A percentile compares a stretch with the other conserved stretches of the same genome.
Evolutionary conservation across 495 filamentous ascomycete species (phyloP).

Genomic region (Penicillium pancosmium): DNA sequence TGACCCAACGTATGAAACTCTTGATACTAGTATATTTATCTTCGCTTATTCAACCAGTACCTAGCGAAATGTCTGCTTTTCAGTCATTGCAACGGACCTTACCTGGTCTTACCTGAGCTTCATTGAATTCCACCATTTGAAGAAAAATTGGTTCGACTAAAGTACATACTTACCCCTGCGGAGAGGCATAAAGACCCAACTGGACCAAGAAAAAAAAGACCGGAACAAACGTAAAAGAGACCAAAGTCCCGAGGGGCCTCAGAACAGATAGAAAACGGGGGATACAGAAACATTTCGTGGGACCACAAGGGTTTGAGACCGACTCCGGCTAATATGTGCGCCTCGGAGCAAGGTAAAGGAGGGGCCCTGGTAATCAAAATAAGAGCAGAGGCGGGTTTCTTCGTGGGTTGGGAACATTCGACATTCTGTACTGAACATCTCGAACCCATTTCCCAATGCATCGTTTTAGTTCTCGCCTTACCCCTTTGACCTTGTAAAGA

Average conservation of each 20-base stretch:
- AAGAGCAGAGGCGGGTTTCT: not conserved
- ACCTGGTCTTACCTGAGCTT: constrained; percentile 69
- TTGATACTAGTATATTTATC: constrained; percentile 27
- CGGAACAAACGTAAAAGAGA: constrained; percentile 25
- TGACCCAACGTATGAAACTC: not conserved
- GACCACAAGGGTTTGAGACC: constrained; percentile 3
- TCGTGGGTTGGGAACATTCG: constrained; percentile 8
- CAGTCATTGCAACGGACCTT: constrained; percentile 52
- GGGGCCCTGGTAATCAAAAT: constrained; percentile 4
- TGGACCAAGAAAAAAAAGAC: constrained; percentile 15
- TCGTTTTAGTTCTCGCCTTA: constrained; percentile 12
- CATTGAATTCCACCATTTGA: constrained; percentile 27
- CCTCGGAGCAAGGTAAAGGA: constrained; percentile 6
- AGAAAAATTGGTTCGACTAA: constrained; percentile 37
- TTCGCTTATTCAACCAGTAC: constrained; percentile 6
- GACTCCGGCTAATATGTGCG: constrained; percentile 11
- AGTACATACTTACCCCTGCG: constrained; percentile 55
- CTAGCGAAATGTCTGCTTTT: constrained; percentile 36
- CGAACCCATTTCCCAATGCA: constrained; percentile 12
- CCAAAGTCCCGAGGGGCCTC: constrained; percentile 13
- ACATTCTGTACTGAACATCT: constrained; percentile 12
- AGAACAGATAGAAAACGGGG: constrained; percentile 29
- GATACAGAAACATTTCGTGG: constrained; percentile 25
- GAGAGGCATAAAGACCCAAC: constrained; percentile 8
- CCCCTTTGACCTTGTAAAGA: constrained; percentile 68